Base-by-base conservation (phyloP, 2,329 filamentous ascomycete species). In the Stromatinia cepivora region DNA sequence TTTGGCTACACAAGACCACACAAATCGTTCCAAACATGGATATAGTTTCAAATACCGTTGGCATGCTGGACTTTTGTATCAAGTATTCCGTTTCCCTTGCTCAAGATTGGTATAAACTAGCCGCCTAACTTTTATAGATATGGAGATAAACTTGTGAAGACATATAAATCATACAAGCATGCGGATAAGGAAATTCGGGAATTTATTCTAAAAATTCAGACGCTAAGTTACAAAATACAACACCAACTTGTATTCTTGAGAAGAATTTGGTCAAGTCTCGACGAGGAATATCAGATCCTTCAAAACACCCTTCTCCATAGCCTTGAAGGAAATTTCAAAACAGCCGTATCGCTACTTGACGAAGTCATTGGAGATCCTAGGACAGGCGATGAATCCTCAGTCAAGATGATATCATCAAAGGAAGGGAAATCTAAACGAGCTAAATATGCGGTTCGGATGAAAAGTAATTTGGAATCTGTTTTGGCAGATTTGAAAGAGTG, bases 401-500 rank as follows among this genome's bases (percentile, higher is more conserved):
- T 25, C 31, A 11, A 28, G 20, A 9, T 11, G n/a, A 54, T 25
- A 25, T n/a, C 31, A 22, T 15, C 15, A 54, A n/a, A 54, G 52
- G 17, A 13, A 28, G 22, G 52, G 10, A 15, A 54, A 13, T 28
- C 31, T 17, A 71, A 68, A 34, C 72, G 72, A 39, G 6, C 66
- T 5, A 72, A 72, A 50, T 75, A 73, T 58, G 70, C 62, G 0
- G 48, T 70, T 2, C 66, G 70, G 15, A 22, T 54, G 13, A 74
- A 72, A 45, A 62, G 70, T 4, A 31, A 53, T 10, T 64, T 76
- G 4, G 7, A 71, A 8, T 57, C 46, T 9, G 71, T 73, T 57
- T 56, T 74, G 6, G 69, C 71, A 4, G 74, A 76, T 8, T 57
- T 76, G 5, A 73, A 75, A 56, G 70, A 70, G 31, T 76, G 75